A percentile compares a stretch with the other conserved stretches of the same genome.
Evolutionary conservation across 2,329 filamentous ascomycete genomes (phyloP).

Genomic region (Talaromyces pinophilus): DNA sequence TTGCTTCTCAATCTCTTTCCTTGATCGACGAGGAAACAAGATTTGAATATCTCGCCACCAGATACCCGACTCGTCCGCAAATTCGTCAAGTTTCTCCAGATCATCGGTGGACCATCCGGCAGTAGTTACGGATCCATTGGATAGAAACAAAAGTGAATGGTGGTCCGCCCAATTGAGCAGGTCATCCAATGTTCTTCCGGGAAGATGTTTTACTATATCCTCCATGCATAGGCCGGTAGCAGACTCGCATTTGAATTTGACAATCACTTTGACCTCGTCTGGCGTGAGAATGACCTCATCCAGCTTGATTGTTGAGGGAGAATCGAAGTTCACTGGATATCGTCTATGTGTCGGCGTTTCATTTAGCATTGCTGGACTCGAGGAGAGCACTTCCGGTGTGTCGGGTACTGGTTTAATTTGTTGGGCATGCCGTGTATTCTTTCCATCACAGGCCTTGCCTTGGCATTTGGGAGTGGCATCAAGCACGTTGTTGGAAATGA

Average conservation of each 20-base stretch:
- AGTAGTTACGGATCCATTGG: constrained; percentile 31
- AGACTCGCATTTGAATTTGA: constrained; percentile 33
- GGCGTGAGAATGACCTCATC: constrained; percentile 30
- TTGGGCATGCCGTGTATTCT: neutral
- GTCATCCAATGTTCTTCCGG: constrained; percentile 28
- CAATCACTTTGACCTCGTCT: constrained; percentile 36
- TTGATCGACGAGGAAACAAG: constrained; percentile 33
- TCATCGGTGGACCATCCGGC: constrained; percentile 36
- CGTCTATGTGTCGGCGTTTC: constrained; percentile 15
- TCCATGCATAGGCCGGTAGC: constrained; percentile 31
- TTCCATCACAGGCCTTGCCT: neutral
- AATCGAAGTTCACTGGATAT: constrained; percentile 11
- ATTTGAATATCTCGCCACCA: constrained; percentile 34
- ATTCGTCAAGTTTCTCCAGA: constrained; percentile 28
- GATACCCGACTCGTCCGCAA: constrained; percentile 34
- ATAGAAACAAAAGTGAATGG: constrained; percentile 35
- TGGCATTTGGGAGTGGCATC: neutral
- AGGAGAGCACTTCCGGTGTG: constrained; percentile 17
- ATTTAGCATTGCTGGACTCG: constrained; percentile 8
- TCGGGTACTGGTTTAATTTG: neutral
- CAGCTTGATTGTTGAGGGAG: constrained; percentile 26
- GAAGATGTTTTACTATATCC: constrained; percentile 34
- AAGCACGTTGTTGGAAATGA: neutral
- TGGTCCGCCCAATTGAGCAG: constrained; percentile 32
- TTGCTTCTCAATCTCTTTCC: constrained; percentile 38